Evolutionary conservation across 768 basidiomycete species (phyloP).

Genomic region (Mycena floridula): DNA sequence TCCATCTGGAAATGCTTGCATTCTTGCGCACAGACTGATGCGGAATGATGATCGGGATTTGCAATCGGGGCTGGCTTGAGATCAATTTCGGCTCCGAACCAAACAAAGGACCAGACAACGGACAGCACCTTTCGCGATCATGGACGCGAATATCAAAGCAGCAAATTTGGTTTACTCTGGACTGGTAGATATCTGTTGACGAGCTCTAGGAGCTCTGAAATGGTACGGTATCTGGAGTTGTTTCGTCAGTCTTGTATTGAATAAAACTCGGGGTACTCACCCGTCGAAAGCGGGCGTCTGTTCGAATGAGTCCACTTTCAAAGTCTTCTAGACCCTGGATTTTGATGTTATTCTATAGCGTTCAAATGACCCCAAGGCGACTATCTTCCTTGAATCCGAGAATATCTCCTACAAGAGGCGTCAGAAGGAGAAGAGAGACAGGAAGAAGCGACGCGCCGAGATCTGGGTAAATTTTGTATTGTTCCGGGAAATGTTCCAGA

Average conservation of each 20-base stretch:
- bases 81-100: no score
- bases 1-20: no score
- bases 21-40: no score
- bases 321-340: constrained; percentile 76
- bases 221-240: constrained; percentile 51
- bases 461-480: constrained; percentile 73
- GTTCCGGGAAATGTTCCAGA: constrained; percentile 81
- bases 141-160: no score
- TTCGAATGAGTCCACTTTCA: constrained; percentile 62
- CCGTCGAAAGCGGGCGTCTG: constrained; percentile 60
- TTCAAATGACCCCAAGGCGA: constrained; percentile 70
- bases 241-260: no score
- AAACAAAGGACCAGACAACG: no score
- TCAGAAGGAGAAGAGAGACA: constrained; percentile 3
- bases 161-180: no score
- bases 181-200: no score
- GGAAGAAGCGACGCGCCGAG: constrained; percentile 42
- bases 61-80: no score
- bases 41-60: no score
- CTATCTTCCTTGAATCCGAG: constrained; percentile 84
- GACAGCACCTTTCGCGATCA: no score
- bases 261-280: constrained; percentile 30
- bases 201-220: no score
- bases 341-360: constrained; percentile 92
- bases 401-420: constrained; percentile 38